Base-by-base conservation (phyloP, 768 basidiomycete species). In the Lentinus tigrinus region DNA sequence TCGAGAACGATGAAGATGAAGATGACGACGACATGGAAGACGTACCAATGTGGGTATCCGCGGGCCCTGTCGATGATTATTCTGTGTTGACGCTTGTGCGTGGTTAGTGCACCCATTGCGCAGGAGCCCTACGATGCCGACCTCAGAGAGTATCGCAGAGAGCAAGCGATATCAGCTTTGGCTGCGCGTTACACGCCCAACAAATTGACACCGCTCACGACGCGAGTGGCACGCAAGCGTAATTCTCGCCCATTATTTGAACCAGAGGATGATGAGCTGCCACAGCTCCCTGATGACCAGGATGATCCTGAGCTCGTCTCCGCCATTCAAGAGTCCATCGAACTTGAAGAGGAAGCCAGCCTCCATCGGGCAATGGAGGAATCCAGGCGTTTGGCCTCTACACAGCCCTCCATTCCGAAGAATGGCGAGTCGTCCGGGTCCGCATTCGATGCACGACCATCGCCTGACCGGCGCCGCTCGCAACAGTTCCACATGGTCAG, bases 11-110 rank as follows among this genome's bases (percentile, higher is more conserved):
- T 37, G 65, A 73, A 53, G 72, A 72, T 39, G 69, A 73, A 34
- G 72, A 73, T n/a, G 66, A 73, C 19, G 66, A 71, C 24, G 69
- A 75, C 10, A 95, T 92, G 91, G 93, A 94, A 67, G 88, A 93
- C 69, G 84, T 92, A 23, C 64, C 70, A 52, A 85, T 91, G 91
- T 89, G 73, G 56, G 85, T 63, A 26, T 27, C n/a, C n/a, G n/a
- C n/a, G n/a, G n/a, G n/a, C n/a, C n/a, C n/a, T n/a, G n/a, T n/a
- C n/a, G n/a, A n/a, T n/a, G n/a, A n/a, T n/a, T n/a, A n/a, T n/a
- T n/a, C n/a, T n/a, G n/a, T n/a, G n/a, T n/a, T n/a, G n/a, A n/a
- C n/a, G n/a, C n/a, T n/a, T n/a, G n/a, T n/a, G n/a, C n/a, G n/a
- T 26, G 9, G 3, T 6, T 23, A 46, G 43, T 46, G 43, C 43